phyloP scores from a whole-genome alignment of 1,284 basidiomycete species.

The Phylloboletellus chloephorus region DNA sequence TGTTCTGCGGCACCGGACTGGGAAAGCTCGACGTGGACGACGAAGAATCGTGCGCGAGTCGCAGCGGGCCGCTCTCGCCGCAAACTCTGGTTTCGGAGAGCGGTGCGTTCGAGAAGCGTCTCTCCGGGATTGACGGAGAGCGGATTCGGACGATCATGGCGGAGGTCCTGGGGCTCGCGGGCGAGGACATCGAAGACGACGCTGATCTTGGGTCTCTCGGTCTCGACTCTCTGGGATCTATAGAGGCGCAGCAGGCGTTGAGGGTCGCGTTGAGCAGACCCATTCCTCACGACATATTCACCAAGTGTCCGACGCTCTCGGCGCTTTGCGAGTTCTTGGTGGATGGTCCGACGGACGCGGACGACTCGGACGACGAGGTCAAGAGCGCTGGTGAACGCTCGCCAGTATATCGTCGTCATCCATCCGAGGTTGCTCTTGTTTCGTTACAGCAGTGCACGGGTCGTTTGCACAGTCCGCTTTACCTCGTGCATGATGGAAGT shows the following conservation, averaged over 20 bases:
- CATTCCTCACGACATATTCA: conserved; percentile 40
- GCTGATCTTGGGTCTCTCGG: conserved; percentile 45
- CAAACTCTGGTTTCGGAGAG: conserved; percentile 33
- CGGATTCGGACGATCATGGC: conserved; percentile 44
- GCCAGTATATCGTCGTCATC: background rate
- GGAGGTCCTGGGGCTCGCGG: conserved; percentile 41
- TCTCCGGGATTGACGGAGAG: conserved; percentile 11
- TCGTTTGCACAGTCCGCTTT: conserved; percentile 38
- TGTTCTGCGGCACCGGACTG: conserved; percentile 9
- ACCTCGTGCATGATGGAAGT: conserved; percentile 69
- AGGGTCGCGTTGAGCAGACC: conserved; percentile 36
- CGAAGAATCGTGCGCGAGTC: conserved; percentile 6
- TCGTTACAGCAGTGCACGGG: conserved; percentile 35
- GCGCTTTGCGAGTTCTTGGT: conserved; percentile 18
- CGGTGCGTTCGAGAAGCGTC: background rate
- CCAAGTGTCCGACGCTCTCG: conserved; percentile 17
- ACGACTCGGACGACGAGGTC: background rate
- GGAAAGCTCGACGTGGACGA: conserved; percentile 5
- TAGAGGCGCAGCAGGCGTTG: conserved; percentile 49
- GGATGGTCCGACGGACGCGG: background rate
- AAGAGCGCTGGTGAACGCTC: conserved; percentile 2
- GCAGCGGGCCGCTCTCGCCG: conserved; percentile 33
- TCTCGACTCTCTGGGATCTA: conserved; percentile 58
- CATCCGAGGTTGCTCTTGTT: conserved; percentile 2
- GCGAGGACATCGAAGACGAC: conserved; percentile 39